Evolutionary conservation across 2,329 filamentous ascomycete genomes (phyloP).

Genomic region (Epichloe uncinata): DNA sequence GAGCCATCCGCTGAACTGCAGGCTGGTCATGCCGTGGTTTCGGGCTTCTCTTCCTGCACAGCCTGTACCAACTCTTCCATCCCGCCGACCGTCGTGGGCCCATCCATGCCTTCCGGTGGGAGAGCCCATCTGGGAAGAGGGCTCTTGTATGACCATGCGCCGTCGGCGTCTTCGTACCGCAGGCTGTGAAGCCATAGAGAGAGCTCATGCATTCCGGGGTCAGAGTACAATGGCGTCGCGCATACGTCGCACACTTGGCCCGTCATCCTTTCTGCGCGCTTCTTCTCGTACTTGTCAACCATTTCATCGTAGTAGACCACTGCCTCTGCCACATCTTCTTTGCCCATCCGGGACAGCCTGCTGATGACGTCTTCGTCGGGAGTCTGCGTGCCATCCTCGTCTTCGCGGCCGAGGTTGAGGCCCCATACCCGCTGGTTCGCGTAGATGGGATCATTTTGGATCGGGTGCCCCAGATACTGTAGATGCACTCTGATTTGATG

Average conservation of each 20-base stretch:
- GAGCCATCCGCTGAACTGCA: not conserved
- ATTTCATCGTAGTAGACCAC: conserved; percentile 91
- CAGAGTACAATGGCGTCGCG: conserved; percentile 79
- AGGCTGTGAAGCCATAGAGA: conserved; percentile 89
- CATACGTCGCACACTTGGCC: conserved; percentile 72
- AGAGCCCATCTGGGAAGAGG: conserved; percentile 76
- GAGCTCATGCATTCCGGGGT: conserved; percentile 80
- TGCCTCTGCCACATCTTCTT: conserved; percentile 80
- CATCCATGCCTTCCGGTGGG: conserved; percentile 58
- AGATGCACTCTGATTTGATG: conserved; percentile 93
- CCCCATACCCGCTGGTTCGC: conserved; percentile 91
- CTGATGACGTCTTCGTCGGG: conserved; percentile 85
- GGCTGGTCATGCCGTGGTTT: conserved; percentile 16
- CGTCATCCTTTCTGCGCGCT: conserved; percentile 86
- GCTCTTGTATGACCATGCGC: conserved; percentile 79
- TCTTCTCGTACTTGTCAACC: conserved; percentile 78
- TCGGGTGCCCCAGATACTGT: conserved; percentile 87
- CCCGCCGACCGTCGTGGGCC: conserved; percentile 54
- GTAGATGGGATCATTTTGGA: conserved; percentile 96
- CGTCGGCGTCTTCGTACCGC: conserved; percentile 72
- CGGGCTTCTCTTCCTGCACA: conserved; percentile 31
- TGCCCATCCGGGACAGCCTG: conserved; percentile 79
- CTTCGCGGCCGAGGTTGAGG: conserved; percentile 54
- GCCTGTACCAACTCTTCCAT: conserved; percentile 47
- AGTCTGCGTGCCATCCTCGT: conserved; percentile 52